phyloP scores from a whole-genome alignment of 768 basidiomycete species.

The Termitomyces titanicus region DNA sequence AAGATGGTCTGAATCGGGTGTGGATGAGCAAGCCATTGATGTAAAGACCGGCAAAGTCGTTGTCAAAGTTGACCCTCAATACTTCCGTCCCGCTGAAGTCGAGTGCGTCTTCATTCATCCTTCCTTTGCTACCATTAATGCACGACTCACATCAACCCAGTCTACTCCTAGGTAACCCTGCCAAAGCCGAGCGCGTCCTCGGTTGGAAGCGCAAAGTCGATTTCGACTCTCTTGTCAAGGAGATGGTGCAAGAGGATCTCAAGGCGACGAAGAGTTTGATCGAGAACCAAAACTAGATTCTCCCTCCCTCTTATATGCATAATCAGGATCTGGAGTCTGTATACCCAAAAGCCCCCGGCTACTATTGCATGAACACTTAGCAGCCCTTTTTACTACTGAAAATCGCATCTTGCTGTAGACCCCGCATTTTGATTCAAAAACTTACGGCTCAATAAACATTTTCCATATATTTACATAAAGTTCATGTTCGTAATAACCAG shows the following conservation, averaged over 20 bases:
- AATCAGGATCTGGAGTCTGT: background rate
- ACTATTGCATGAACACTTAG: background rate
- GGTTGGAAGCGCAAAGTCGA: conserved; percentile 88
- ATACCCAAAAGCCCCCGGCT: background rate
- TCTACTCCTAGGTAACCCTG: conserved; percentile 80
- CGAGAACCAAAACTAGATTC: conserved; percentile 75
- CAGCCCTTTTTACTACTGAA: background rate
- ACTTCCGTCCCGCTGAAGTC: conserved; percentile 96
- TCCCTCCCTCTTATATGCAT: background rate
- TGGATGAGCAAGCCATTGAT: conserved; percentile 75
- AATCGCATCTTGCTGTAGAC: background rate
- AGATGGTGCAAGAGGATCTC: conserved; percentile 89
- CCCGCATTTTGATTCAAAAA: background rate
- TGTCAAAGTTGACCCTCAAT: conserved; percentile 82
- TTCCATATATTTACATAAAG: background rate
- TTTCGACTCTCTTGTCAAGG: conserved; percentile 81
- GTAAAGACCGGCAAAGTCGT: conserved; percentile 63
- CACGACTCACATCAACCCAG: conserved; percentile 31
- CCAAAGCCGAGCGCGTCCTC: conserved; percentile 84
- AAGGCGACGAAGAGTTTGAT: conserved; percentile 68
- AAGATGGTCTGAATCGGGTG: conserved; percentile 79
- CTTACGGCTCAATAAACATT: background rate
- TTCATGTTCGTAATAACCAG: no score
- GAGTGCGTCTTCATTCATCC: conserved; percentile 53
- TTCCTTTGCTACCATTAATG: background rate